Conservation (phyloP, 306 rosid genomes). For the Cercis canadensis region DNA sequence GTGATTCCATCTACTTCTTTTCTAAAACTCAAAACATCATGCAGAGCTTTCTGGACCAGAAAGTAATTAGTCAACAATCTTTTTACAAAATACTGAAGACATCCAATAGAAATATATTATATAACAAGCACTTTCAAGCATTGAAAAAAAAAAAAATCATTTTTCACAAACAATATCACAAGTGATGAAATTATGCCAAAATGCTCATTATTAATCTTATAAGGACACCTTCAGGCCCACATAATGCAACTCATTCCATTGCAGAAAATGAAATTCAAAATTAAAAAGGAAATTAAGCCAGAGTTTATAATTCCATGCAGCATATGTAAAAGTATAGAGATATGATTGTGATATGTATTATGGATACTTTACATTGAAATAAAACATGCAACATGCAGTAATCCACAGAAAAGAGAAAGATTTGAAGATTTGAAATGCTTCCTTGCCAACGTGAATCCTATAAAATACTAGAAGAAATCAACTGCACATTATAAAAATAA, state of each 20-base stretch:
- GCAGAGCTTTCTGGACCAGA: slow-evolving; percentile 81
- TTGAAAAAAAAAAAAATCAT: too few species aligned
- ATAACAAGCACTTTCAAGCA: too few species aligned
- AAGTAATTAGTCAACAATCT: slow-evolving; percentile 42
- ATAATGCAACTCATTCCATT: slow-evolving; percentile 18
- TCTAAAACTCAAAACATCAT: slow-evolving; percentile 90
- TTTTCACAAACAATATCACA: background rate
- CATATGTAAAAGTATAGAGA: background rate
- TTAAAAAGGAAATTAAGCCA: background rate
- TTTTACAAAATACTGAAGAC: slow-evolving; percentile 34
- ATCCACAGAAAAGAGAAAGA: background rate
- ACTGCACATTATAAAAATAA: slow-evolving; percentile 27
- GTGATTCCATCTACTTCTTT: slow-evolving; percentile 75
- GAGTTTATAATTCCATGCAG: background rate
- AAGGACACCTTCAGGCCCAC: background rate
- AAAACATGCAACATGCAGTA: background rate
- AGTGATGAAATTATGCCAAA: slow-evolving; percentile 43
- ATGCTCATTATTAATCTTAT: background rate
- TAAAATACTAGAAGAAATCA: slow-evolving; percentile 24
- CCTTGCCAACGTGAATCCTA: background rate
- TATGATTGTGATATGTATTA: background rate
- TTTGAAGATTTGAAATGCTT: background rate
- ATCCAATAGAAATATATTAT: too few species aligned
- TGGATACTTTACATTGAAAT: slow-evolving; percentile 11
- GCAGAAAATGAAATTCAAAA: slow-evolving; percentile 11